These are phyloP conservation scores for Trametes cinnabarina DNA, from an alignment of 768 basidiomycete species.

Conservation along the genomic window DNA sequence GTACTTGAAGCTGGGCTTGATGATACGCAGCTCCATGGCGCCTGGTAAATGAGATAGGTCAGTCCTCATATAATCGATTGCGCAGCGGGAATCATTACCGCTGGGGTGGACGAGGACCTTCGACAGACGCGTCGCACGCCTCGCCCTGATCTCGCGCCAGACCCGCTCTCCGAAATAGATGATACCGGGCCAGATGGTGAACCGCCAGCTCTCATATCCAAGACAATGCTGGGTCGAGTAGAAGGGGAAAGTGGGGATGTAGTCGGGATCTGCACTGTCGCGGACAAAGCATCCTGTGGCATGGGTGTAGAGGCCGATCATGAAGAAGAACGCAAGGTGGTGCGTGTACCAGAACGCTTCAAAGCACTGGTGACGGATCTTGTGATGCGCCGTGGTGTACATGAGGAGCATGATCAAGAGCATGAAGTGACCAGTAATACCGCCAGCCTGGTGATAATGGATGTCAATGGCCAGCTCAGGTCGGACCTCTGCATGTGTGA, in stretches of 20 bases:
- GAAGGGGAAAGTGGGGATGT: conserved; percentile 74
- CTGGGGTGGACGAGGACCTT: conserved; percentile 89
- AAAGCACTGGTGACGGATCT: conserved; percentile 86
- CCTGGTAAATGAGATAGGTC: conserved; percentile 38
- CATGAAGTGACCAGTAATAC: conserved; percentile 96
- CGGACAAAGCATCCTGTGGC: conserved; percentile 96
- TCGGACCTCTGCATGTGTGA: conserved; percentile 62
- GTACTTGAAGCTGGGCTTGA: conserved; percentile 91
- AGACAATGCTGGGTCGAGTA: conserved; percentile 86
- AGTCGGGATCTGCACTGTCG: conserved; percentile 72
- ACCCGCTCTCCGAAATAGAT: conserved; percentile 87
- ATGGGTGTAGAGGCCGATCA: conserved; percentile 86
- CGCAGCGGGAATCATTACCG: conserved; percentile 48
- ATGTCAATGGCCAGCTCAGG: conserved; percentile 74
- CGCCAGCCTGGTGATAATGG: conserved; percentile 85
- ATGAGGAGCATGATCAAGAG: conserved; percentile 90
- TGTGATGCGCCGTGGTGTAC: conserved; percentile 88
- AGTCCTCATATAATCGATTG: conserved; percentile 3
- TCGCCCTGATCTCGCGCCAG: conserved; percentile 78
- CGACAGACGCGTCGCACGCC: conserved; percentile 73
- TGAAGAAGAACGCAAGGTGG: conserved; percentile 92
- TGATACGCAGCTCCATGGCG: conserved; percentile 90
- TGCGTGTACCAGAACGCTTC: conserved; percentile 98
- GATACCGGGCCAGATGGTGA: conserved; percentile 89
- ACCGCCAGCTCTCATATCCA: conserved; percentile 89